Evolutionary conservation across 1,284 basidiomycete species (phyloP).

Genomic region (Vanrija humicola): DNA sequence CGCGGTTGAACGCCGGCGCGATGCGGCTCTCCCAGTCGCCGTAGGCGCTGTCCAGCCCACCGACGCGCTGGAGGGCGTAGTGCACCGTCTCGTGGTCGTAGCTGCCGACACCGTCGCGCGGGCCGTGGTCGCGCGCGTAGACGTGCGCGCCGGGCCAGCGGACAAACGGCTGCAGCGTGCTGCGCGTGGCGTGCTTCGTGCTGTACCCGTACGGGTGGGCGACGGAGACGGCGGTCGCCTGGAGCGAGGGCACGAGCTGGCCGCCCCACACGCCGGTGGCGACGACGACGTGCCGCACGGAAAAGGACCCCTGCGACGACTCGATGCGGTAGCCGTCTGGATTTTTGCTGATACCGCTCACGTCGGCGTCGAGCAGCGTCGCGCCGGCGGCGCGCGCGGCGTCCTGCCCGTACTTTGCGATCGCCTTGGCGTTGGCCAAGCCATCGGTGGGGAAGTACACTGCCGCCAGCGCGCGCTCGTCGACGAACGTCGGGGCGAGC

Average conservation of each 20-base stretch:
- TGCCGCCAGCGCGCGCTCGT: not conserved
- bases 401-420: conserved; percentile 15
- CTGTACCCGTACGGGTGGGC: conserved; percentile 29
- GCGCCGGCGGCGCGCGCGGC: conserved; percentile 14
- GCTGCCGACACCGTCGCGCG: conserved; percentile 24
- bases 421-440: conserved; percentile 14
- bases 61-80: conserved; percentile 2
- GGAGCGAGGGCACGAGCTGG: conserved; percentile 18
- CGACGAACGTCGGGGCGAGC: conserved; percentile 17
- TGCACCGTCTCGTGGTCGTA: conserved; percentile 25
- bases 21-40: conserved; percentile 13
- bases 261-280: conserved; percentile 32
- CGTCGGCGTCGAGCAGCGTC: conserved; percentile 37
- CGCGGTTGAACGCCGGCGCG: conserved; percentile 9
- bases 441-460: conserved; percentile 21
- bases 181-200: not conserved
- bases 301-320: no score
- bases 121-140: conserved; percentile 31
- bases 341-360: not conserved
- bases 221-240: conserved; percentile 15
- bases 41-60: conserved; percentile 9
- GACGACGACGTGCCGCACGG: conserved; percentile 14
- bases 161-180: conserved; percentile 17
- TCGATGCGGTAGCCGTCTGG: not conserved
- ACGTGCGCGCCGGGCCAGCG: conserved; percentile 24